Evolutionary conservation across 345 rosid genomes (phyloP).

Genomic region (Arabidopsis suecica): DNA sequence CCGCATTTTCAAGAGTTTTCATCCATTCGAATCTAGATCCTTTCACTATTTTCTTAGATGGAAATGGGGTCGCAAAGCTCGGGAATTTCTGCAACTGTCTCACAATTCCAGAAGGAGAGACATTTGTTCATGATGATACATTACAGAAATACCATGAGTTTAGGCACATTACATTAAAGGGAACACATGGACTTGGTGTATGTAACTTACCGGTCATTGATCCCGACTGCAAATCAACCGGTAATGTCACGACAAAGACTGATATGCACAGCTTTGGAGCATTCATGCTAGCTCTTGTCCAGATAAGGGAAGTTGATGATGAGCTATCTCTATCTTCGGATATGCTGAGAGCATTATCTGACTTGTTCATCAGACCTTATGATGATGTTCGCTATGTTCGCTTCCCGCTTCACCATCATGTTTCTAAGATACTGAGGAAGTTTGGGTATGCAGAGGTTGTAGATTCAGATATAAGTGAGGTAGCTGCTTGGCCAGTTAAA

Average conservation of each 20-base stretch:
- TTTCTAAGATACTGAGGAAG: constrained; percentile 32
- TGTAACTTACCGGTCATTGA: constrained; percentile 34
- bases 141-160: constrained; percentile 29
- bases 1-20: constrained; percentile 24
- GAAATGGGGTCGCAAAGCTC: constrained; percentile 31
- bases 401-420: constrained; percentile 32
- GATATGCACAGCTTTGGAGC: constrained; percentile 42
- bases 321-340: constrained; percentile 31
- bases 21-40: constrained; percentile 29
- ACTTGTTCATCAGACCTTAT: constrained; percentile 32
- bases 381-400: constrained; percentile 18
- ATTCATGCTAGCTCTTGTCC: constrained; percentile 38
- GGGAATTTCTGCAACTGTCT: constrained; percentile 39
- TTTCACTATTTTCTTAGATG: constrained; percentile 34
- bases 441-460: constrained; percentile 31
- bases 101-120: constrained; percentile 38
- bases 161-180: constrained; percentile 23
- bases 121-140: constrained; percentile 26
- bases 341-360: constrained; percentile 33
- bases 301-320: constrained; percentile 31
- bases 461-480: constrained; percentile 14
- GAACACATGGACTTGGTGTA: constrained; percentile 38
- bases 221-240: constrained; percentile 25
- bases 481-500: constrained; percentile 18
- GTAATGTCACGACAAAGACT: constrained; percentile 37